Evolutionary conservation across 768 basidiomycete species (phyloP).

Genomic region (Podaxis rugospora): DNA sequence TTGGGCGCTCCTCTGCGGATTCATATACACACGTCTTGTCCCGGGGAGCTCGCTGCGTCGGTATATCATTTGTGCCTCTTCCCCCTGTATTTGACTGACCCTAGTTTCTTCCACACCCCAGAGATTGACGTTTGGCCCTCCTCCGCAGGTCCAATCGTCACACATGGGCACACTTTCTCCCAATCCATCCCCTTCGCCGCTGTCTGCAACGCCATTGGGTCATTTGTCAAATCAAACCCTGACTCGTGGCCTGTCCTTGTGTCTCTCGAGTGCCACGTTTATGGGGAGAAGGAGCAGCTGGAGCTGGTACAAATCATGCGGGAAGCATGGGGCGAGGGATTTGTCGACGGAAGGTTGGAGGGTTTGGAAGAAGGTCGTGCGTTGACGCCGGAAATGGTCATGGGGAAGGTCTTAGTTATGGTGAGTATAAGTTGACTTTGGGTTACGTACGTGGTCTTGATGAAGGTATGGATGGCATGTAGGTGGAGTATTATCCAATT

Average conservation of each 20-base stretch:
- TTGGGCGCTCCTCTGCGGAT: slow-evolving; percentile 48
- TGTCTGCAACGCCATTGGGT: slow-evolving; percentile 50
- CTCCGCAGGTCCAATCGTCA: slow-evolving; percentile 48
- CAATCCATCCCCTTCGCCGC: slow-evolving; percentile 45
- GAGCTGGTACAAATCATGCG: slow-evolving; percentile 51
- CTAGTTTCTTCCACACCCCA: slow-evolving; percentile 1
- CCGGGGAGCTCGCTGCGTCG: slow-evolving; percentile 49
- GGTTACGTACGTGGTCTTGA: not conserved
- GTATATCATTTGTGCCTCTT: slow-evolving; percentile 16
- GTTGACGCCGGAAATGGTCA: slow-evolving; percentile 37
- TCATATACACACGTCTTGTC: slow-evolving; percentile 53
- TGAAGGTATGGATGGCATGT: not conserved
- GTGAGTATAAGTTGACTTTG: slow-evolving; percentile 24
- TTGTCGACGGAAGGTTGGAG: slow-evolving; percentile 38
- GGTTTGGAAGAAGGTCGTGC: slow-evolving; percentile 32
- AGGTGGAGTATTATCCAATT: slow-evolving; percentile 52
- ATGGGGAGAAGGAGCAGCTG: slow-evolving; percentile 37
- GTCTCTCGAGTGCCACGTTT: slow-evolving; percentile 60
- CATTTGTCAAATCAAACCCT: slow-evolving; percentile 30
- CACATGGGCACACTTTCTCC: slow-evolving; percentile 58
- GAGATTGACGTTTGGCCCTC: slow-evolving; percentile 70
- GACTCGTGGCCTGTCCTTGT: slow-evolving; percentile 55
- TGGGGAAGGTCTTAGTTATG: slow-evolving; percentile 57
- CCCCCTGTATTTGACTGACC: too few relatives aligned
- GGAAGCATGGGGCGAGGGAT: slow-evolving; percentile 45